Base-by-base conservation (phyloP, 192 early-diverging fungal species). In the Linnemannia elongata region DNA sequence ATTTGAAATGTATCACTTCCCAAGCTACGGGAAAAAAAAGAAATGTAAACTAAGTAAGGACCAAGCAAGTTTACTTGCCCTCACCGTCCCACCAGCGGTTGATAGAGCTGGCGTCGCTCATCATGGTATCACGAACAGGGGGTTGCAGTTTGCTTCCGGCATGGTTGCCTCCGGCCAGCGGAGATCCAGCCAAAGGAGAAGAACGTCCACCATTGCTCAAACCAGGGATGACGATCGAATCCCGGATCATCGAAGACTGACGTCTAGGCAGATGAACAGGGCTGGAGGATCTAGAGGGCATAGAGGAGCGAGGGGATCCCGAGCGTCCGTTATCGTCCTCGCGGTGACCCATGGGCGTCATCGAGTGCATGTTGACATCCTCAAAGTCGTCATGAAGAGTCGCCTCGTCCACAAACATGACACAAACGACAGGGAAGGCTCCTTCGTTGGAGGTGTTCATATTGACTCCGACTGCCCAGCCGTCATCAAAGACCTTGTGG, bases 391-490 rank as follows among this genome's bases (percentile, higher is more conserved):
- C 85, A 41, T 87, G 79, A 60, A 87, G 38, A 3, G 85, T 72
- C 33, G 57, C 9, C 55, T 87, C 85, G 41, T 87, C 85, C 72
- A 87, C 85, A 78, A 87, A 87, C 72, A 78, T 78, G 9, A 97
- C 91, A 78, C 97, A 98, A 41, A 96, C 95, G 8, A 96, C 77
- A 30, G 97, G 97, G 93, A 98, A 98, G 0, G 95, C 95, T 38
- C 97, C 97, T 76, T 94, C 93, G 66, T 89, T 57, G 0, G 92
- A 91, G 9, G 95, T 94, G 54, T 90, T 92, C 78, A 93, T 82
- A 89, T 97, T 97, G 75, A 93, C 88, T 47, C 97, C 97, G 6
- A 97, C 90, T 30, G 95, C 97, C 97, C 97, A 98, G 4, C 97
- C 97, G 83, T 98, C 97, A 82, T 97, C 96, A 90, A 97, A 98